A percentile compares a stretch with the other conserved stretches of the same genome.
Evolutionary conservation across 2,329 filamentous ascomycete species (phyloP).

Genomic region (Calonectria naviculata): DNA sequence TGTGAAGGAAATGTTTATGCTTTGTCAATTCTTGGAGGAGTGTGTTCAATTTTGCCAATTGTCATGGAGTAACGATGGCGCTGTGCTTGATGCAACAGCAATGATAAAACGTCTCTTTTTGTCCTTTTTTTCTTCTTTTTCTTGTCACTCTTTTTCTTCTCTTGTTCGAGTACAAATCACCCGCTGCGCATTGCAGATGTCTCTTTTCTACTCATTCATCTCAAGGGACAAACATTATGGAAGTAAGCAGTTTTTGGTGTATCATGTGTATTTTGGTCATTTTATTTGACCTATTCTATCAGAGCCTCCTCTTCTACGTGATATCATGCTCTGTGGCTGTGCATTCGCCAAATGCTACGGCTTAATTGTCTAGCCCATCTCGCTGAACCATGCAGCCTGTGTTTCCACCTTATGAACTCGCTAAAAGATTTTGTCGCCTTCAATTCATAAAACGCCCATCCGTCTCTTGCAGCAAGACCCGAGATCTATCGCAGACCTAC

Average conservation of each 20-base stretch:
- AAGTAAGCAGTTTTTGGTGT: not conserved
- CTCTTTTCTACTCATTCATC: not conserved
- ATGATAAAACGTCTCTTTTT: no score
- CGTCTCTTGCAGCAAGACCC: not conserved
- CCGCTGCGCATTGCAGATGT: no score
- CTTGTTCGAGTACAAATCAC: no score
- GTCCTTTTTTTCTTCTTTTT: no score
- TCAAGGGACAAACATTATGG: not conserved
- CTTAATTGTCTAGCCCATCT: not conserved
- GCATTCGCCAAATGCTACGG: not conserved
- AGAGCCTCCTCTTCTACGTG: constrained; percentile 1
- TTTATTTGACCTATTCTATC: constrained; percentile 5
- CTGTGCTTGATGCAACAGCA: no score
- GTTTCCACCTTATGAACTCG: not conserved
- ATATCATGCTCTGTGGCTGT: not conserved
- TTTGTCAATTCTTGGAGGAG: no score
- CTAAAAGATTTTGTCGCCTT: constrained; percentile 5
- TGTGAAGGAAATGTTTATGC: no score
- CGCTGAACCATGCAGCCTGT: not conserved
- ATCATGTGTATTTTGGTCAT: not conserved
- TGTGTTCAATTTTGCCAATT: no score
- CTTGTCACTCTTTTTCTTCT: no score
- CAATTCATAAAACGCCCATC: constrained; percentile 18
- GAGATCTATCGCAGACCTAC: not conserved
- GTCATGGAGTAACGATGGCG: no score